Percentiles rank a stretch among this genome's conserved stretches.
Conservation (phyloP, 2,329 filamentous ascomycete genomes). For the Epichloe uncinata region DNA sequence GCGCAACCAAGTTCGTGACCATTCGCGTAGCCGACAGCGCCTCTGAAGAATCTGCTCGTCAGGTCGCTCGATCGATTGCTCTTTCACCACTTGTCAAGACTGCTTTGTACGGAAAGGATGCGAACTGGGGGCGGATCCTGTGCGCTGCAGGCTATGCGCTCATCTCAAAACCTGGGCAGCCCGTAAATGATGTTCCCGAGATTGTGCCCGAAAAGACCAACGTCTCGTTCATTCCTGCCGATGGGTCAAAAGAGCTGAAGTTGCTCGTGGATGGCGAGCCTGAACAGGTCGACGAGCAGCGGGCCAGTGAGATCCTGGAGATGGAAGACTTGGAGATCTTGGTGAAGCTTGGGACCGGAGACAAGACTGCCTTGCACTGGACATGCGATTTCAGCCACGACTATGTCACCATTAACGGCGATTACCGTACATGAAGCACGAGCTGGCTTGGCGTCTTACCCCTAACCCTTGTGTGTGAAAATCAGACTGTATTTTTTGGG, state of each 20-base stretch:
- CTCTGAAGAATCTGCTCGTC: constrained; percentile 56
- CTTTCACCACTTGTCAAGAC: constrained; percentile 93
- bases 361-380: constrained; percentile 61
- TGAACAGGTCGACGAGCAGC: constrained; percentile 60
- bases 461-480: no score
- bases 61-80: constrained; percentile 78
- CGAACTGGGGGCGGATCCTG: constrained; percentile 95
- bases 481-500: no score
- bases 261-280: constrained; percentile 69
- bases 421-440: constrained; percentile 44
- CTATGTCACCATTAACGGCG: constrained; percentile 57
- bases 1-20: constrained; percentile 95
- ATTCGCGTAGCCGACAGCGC: constrained; percentile 68
- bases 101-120: constrained; percentile 89
- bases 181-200: constrained; percentile 45
- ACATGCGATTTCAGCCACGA: constrained; percentile 82
- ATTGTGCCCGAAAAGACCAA: constrained; percentile 58
- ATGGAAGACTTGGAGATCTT: constrained; percentile 69
- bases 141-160: constrained; percentile 81
- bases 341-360: constrained; percentile 56
- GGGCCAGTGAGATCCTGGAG: constrained; percentile 66
- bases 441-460: no score
- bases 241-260: constrained; percentile 65
- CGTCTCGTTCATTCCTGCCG: constrained; percentile 65
- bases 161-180: constrained; percentile 43